Evolutionary conservation across 2,329 filamentous ascomycete species (phyloP).

Genomic region (Fusarium pseudoanthophilum): DNA sequence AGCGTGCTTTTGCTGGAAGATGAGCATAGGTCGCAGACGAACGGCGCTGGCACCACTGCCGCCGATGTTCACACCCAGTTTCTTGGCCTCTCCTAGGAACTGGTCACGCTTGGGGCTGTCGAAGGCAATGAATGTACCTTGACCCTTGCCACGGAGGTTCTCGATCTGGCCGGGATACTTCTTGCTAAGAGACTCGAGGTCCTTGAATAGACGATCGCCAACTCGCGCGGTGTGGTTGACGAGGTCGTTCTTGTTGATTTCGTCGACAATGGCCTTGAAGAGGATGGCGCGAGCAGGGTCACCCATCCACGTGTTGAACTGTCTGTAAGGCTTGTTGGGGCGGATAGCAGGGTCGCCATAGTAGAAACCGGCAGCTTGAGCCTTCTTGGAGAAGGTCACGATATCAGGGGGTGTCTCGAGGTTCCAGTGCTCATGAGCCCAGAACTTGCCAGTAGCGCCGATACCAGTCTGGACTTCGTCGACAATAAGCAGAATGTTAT

Average conservation of each 20-base stretch:
- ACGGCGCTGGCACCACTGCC: slow-evolving; percentile 82
- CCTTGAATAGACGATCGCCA: slow-evolving; percentile 80
- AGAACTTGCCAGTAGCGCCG: slow-evolving; percentile 93
- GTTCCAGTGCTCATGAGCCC: slow-evolving; percentile 96
- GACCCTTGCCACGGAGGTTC: slow-evolving; percentile 87
- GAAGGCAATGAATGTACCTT: slow-evolving; percentile 93
- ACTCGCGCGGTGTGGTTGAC: slow-evolving; percentile 81
- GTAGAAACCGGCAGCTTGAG: slow-evolving; percentile 93
- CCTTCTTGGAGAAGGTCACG: slow-evolving; percentile 96
- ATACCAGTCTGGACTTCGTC: slow-evolving; percentile 96
- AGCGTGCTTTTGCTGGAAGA: slow-evolving; percentile 91
- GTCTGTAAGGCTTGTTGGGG: slow-evolving; percentile 92
- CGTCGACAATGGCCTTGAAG: slow-evolving; percentile 86
- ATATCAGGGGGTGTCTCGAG: slow-evolving; percentile 84
- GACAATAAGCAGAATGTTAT: slow-evolving; percentile 86
- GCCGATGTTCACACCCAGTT: slow-evolving; percentile 85
- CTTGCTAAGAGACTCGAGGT: slow-evolving; percentile 73
- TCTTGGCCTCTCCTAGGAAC: slow-evolving; percentile 82
- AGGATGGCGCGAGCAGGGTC: slow-evolving; percentile 86
- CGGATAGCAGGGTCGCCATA: slow-evolving; percentile 82
- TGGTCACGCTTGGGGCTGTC: slow-evolving; percentile 84
- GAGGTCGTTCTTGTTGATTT: slow-evolving; percentile 81
- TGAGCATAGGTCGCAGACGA: slow-evolving; percentile 86
- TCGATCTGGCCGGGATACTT: slow-evolving; percentile 81
- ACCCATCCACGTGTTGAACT: slow-evolving; percentile 99